These are phyloP conservation scores for Eutrema heterophyllum DNA, from an alignment of 345 rosid species.

Conservation along the genomic window DNA sequence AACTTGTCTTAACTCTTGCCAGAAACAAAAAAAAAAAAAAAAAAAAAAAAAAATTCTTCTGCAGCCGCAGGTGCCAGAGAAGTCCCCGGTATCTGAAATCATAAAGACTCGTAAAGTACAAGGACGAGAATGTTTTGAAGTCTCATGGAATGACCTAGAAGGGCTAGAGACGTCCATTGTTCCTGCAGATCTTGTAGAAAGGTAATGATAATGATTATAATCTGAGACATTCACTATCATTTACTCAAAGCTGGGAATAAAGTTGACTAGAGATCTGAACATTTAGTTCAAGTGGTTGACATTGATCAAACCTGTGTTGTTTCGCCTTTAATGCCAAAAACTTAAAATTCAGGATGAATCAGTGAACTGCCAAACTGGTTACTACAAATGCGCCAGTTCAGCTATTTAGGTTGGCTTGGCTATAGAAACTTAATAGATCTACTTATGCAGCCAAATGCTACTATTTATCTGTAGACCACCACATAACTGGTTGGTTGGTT, in stretches of 20 bases:
- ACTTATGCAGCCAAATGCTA: not conserved
- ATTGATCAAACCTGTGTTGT: not conserved
- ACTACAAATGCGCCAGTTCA: not conserved
- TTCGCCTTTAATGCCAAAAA: not conserved
- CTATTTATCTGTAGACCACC: not conserved
- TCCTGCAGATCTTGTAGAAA: conserved; percentile 72
- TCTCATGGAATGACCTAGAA: conserved; percentile 58
- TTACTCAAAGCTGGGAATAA: not conserved
- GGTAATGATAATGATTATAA: conserved; percentile 36
- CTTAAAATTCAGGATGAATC: not conserved
- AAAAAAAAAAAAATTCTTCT: not conserved
- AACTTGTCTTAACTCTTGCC: not conserved
- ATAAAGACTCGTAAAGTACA: conserved; percentile 63
- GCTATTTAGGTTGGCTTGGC: not conserved
- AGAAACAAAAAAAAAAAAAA: no score
- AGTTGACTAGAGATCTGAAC: not conserved
- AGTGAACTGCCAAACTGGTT: not conserved
- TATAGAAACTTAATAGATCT: not conserved
- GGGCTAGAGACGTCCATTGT: conserved; percentile 66
- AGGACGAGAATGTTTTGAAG: conserved; percentile 77
- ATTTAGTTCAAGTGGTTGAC: not conserved
- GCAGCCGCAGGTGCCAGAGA: conserved; percentile 56
- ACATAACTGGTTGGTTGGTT: not conserved
- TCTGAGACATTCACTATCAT: not conserved
- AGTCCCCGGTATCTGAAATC: conserved; percentile 72